These are phyloP conservation scores for Ananas comosus DNA, from an alignment of 176 grass and related monocot species.

Conservation along the genomic window DNA sequence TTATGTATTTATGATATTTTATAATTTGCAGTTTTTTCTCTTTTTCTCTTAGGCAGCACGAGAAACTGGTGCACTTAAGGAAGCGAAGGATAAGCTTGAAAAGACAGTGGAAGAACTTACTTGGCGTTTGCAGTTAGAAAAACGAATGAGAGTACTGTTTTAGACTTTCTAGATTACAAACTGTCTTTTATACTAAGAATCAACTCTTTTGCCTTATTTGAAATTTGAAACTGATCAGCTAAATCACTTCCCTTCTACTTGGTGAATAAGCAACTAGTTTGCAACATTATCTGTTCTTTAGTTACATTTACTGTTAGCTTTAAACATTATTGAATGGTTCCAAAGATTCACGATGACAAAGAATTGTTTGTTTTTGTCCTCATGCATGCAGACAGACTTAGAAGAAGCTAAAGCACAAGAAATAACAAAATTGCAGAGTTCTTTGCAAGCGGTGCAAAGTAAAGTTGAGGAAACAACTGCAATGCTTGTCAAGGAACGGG, in stretches of 20 bases:
- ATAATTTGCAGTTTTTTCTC: constrained; percentile 19
- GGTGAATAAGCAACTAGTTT: neutral
- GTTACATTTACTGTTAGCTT: neutral
- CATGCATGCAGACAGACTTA: constrained; percentile 58
- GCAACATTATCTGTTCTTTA: neutral
- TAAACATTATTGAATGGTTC: neutral
- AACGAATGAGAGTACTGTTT: constrained; percentile 69
- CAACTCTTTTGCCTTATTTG: neutral
- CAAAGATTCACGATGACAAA: neutral
- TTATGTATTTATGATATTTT: neutral
- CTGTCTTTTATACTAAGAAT: neutral
- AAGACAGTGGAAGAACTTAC: constrained; percentile 99
- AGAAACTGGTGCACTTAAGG: constrained; percentile 96
- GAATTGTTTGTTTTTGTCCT: constrained; percentile 5
- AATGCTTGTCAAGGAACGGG: constrained; percentile 69
- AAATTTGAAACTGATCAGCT: neutral
- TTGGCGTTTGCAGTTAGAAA: constrained; percentile 92
- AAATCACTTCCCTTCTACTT: neutral
- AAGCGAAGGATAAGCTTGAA: constrained; percentile 99
- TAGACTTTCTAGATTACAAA: constrained; percentile 17
- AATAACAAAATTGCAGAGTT: constrained; percentile 65
- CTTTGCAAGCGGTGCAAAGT: constrained; percentile 68
- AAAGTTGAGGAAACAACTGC: constrained; percentile 77
- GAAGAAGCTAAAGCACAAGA: constrained; percentile 91
- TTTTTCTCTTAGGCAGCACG: constrained; percentile 69